Evolutionary conservation across 2,329 filamentous ascomycete genomes (phyloP), one percentile per base, ranked within the genome.

Genomic region (Chaetomiaceae sp.): DNA sequence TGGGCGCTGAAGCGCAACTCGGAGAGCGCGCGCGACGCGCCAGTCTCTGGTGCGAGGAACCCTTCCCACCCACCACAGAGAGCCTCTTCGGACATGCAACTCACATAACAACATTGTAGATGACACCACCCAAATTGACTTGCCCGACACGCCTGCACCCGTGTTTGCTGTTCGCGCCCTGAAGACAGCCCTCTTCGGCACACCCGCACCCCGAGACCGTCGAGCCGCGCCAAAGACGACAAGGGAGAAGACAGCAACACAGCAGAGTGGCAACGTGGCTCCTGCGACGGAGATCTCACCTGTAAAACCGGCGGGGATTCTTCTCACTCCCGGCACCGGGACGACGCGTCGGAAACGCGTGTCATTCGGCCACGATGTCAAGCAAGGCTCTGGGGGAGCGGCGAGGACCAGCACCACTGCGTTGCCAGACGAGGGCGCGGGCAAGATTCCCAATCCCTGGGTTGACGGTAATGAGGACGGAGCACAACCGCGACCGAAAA

Each of bases 121-220:
- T 39, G 71, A 74, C 35, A 55, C 57, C 42, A 73, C 69, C 0
- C 74, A 76, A 54, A 58, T 77, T 35, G 81, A 85, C 14, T 71
- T 72, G 27, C 81, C 82, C 34, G 82, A 85, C 58, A 86, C 82
- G 14, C 82, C 82, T 6, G 82, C 80, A 0, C 82, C 82, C 2
- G 76, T 85, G 0, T 86, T 86, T 62, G 82, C 82, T 2, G 82
- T 82, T 33, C 76, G 82, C 53, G 82, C 82, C 5, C 71, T 86
- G 61, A 83, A 79, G 59, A 81, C 75, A 58, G 82, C 79, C 21
- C 66, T 86, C 40, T 85, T 85, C 59, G 82, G 82, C 35, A 81
- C 79, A 3, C 78, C 81, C 10, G 68, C 71, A 13, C 67, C 69
- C 25, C 63, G 56, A 55, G 64, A 58, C 44, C 57, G 40, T 59